Conservation (phyloP, 2,329 filamentous ascomycete species). For the Clarireedia homoeocarpa region DNA sequence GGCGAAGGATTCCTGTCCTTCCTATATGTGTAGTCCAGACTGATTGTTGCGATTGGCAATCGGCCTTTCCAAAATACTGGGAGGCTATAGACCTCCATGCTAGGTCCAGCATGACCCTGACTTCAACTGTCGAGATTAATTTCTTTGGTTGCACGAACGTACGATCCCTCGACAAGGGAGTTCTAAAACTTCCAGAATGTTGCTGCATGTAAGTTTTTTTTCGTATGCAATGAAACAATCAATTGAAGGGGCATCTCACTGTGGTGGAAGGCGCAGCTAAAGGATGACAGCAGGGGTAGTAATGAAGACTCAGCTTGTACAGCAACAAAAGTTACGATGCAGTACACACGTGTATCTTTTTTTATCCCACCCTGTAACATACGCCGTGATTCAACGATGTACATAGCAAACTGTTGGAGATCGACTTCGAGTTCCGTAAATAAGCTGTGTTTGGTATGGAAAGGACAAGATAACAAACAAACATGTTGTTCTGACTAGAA, state of each 20-base stretch:
- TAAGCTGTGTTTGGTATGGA: background rate
- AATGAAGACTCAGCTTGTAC: background rate
- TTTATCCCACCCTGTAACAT: background rate
- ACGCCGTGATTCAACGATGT: no score
- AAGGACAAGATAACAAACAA: background rate
- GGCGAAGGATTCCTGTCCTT: constrained; percentile 1
- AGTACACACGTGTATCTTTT: background rate
- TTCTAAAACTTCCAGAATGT: background rate
- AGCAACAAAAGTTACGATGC: background rate
- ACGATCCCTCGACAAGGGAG: background rate
- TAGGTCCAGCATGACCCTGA: constrained; percentile 1
- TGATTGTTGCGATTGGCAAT: constrained; percentile 3
- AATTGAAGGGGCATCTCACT: constrained; percentile 2
- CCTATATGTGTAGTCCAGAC: constrained; percentile 5
- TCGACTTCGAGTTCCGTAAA: constrained; percentile 4
- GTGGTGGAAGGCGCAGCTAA: constrained; percentile 7
- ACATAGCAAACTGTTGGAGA: background rate
- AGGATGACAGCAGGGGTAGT: constrained; percentile 8
- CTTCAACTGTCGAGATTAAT: background rate
- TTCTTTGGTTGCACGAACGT: constrained; percentile 1
- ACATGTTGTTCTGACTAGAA: background rate
- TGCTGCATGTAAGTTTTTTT: constrained; percentile 1
- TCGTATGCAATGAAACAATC: constrained; percentile 3
- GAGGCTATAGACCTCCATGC: constrained; percentile 1
- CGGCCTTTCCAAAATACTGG: background rate